These are phyloP conservation scores for Prunella vulgaris DNA, from an alignment of 257 asterid genomes.

Conservation along the genomic window DNA sequence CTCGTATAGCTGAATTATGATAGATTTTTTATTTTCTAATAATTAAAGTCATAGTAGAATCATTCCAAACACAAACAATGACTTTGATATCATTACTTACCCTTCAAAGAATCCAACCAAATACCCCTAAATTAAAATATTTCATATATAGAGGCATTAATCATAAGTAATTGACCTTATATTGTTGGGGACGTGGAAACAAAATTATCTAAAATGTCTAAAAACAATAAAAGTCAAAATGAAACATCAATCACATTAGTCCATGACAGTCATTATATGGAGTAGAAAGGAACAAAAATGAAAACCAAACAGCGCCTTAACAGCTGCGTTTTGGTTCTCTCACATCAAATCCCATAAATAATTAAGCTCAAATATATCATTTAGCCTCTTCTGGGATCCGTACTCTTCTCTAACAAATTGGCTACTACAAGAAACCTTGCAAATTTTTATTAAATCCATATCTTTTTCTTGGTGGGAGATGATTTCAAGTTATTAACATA, in stretches of 20 bases:
- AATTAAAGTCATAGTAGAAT: too few species aligned
- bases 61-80: too few species aligned
- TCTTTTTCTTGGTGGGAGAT: neutral
- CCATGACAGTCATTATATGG: neutral
- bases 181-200: neutral
- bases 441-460: slow-evolving; percentile 1
- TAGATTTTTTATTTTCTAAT: too few species aligned
- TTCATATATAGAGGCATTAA: too few species aligned
- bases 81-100: too few species aligned
- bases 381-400: slow-evolving; percentile 34
- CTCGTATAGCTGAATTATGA: too few species aligned
- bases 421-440: slow-evolving; percentile 24
- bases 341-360: slow-evolving; percentile 29
- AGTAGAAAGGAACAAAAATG: slow-evolving; percentile 35
- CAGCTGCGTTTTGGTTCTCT: slow-evolving; percentile 20
- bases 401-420: slow-evolving; percentile 16
- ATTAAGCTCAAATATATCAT: slow-evolving; percentile 14
- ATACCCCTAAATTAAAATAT: too few species aligned
- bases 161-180: neutral
- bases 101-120: too few species aligned
- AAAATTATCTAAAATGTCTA: neutral
- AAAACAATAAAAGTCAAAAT: neutral
- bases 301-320: slow-evolving; percentile 5
- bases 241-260: neutral
- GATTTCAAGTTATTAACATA: neutral